These are phyloP conservation scores for Heliamphora pulchella DNA, from an alignment of 179 eudicot species.

Conservation along the genomic window DNA sequence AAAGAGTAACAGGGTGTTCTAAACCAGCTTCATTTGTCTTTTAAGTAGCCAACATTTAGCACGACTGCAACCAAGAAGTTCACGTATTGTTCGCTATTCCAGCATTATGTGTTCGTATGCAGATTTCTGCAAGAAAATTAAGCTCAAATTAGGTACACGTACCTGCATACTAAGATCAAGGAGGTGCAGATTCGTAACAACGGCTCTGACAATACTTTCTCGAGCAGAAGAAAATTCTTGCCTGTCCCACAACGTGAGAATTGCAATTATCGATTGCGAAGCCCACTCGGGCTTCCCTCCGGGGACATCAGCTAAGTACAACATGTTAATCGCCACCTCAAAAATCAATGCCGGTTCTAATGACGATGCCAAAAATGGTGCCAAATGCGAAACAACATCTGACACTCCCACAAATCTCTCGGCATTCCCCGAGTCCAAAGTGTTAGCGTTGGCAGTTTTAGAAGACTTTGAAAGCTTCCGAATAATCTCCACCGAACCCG, in stretches of 20 bases:
- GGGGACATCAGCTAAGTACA: slow-evolving; percentile 92
- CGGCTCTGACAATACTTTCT: slow-evolving; percentile 93
- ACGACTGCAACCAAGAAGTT: too few relatives aligned
- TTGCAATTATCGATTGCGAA: slow-evolving; percentile 74
- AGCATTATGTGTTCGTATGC: too few relatives aligned
- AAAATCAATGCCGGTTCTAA: slow-evolving; percentile 82
- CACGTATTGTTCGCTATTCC: too few relatives aligned
- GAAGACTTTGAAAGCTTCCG: slow-evolving; percentile 57
- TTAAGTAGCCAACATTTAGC: not conserved
- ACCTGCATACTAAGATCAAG: slow-evolving; percentile 99
- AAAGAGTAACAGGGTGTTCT: not conserved
- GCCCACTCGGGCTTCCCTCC: slow-evolving; percentile 99
- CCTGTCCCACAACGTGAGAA: slow-evolving; percentile 93
- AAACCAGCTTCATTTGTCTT: not conserved
- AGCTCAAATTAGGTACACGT: slow-evolving; percentile 8
- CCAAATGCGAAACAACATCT: slow-evolving; percentile 83
- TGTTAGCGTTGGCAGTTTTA: slow-evolving; percentile 14
- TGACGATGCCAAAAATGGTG: slow-evolving; percentile 57
- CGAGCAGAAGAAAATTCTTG: slow-evolving; percentile 92
- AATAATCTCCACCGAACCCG: slow-evolving; percentile 71
- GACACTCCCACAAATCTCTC: slow-evolving; percentile 93
- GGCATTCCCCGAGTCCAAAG: slow-evolving; percentile 45
- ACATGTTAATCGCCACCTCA: slow-evolving; percentile 91
- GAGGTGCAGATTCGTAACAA: slow-evolving; percentile 82
- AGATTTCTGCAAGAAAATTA: not conserved